phyloP scores from a whole-genome alignment of 2,329 filamentous ascomycete genomes.

The Colletotrichum simmondsii region DNA sequence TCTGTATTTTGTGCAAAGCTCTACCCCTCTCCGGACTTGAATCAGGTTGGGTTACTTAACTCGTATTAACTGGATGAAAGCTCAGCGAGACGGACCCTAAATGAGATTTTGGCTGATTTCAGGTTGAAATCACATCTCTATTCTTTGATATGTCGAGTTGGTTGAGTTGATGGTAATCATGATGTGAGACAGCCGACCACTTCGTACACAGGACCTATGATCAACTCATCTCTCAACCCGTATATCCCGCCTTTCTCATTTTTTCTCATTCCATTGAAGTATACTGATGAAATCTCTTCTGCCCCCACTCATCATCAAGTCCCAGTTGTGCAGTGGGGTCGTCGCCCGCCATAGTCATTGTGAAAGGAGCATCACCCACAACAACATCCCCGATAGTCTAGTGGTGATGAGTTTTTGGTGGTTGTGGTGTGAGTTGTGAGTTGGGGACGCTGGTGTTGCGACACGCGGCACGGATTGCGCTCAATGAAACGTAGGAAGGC shows the following conservation, averaged over 20 bases:
- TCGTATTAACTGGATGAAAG: too few species aligned
- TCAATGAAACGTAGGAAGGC: background rate
- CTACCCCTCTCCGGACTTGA: too few species aligned
- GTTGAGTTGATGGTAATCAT: background rate
- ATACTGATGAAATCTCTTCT: background rate
- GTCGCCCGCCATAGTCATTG: background rate
- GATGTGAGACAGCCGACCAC: background rate
- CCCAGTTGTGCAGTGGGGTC: background rate
- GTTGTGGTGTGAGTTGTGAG: background rate
- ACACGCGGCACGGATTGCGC: too few species aligned
- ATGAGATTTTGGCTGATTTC: background rate
- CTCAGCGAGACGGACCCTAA: background rate
- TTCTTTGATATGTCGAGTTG: background rate
- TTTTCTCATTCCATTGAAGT: background rate
- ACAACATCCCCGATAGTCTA: background rate
- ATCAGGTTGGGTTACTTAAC: too few species aligned
- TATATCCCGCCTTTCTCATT: background rate
- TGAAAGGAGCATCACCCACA: accelerated
- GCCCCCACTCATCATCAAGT: background rate
- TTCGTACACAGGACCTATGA: background rate
- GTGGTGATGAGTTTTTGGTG: background rate
- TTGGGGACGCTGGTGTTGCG: background rate
- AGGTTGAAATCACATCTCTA: background rate
- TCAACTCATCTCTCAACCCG: background rate
- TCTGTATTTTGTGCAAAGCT: too few species aligned